Evolutionary conservation across 2,329 filamentous ascomycete species (phyloP).

Genomic region (Aspergillus udagawae): DNA sequence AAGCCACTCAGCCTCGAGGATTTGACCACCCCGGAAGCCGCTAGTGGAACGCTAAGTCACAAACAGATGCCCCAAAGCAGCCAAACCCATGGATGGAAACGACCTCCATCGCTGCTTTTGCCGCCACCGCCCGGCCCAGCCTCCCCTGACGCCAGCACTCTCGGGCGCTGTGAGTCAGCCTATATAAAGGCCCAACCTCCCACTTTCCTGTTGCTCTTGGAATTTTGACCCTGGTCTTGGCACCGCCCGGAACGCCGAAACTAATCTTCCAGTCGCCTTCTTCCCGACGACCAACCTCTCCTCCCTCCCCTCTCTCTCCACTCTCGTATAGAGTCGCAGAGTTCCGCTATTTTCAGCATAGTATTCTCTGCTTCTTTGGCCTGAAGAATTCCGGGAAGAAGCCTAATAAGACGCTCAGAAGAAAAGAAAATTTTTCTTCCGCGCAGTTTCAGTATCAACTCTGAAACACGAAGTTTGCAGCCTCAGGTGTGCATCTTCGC

Average conservation of each 20-base stretch:
- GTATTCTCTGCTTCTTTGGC: constrained; percentile 12
- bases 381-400: constrained; percentile 18
- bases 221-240: constrained; percentile 39
- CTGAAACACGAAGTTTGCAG: constrained; percentile 24
- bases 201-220: constrained; percentile 26
- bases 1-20: constrained; percentile 13
- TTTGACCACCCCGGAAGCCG: constrained; percentile 20
- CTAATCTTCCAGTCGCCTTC: constrained; percentile 18
- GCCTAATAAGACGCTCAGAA: constrained; percentile 10
- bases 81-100: constrained; percentile 26
- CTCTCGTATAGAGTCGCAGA: constrained; percentile 18
- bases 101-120: constrained; percentile 33
- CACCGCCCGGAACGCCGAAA: constrained; percentile 34
- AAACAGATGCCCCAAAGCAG: constrained; percentile 7
- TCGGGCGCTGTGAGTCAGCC: constrained; percentile 30
- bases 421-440: constrained; percentile 6
- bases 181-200: constrained; percentile 41
- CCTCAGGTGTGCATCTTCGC: constrained; percentile 22
- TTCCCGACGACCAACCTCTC: constrained; percentile 22
- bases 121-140: constrained; percentile 33
- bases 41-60: constrained; percentile 19
- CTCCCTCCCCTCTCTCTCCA: constrained; percentile 20
- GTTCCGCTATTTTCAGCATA: constrained; percentile 7
- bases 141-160: constrained; percentile 31
- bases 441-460: constrained; percentile 14